Conservation (phyloP, 164 flowering plant genomes). For the Buxus sempervirens region DNA sequence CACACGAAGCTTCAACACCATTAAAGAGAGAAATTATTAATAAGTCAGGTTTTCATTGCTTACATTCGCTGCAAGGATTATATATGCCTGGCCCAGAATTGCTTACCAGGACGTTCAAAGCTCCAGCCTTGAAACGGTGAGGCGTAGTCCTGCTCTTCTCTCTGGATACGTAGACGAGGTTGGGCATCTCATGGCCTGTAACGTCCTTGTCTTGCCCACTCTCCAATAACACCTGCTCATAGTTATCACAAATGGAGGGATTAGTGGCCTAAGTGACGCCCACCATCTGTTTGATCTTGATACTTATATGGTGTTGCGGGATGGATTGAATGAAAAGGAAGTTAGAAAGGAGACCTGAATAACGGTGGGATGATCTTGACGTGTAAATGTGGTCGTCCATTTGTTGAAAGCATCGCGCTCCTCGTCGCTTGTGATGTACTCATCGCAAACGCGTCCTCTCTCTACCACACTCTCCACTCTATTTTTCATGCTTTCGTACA, state of each 20-base stretch:
- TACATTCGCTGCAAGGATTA: constrained; percentile 41
- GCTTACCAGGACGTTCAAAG: constrained; percentile 62
- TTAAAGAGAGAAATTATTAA: constrained; percentile 17
- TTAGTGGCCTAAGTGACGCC: no score
- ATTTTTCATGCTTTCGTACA: constrained; percentile 23
- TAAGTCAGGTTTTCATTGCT: background rate
- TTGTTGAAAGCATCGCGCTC: constrained; percentile 16
- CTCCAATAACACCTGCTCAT: constrained; percentile 52
- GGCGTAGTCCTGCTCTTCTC: constrained; percentile 36
- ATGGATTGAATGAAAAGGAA: background rate
- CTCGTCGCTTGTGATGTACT: constrained; percentile 4
- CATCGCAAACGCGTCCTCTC: constrained; percentile 14
- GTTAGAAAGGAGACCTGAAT: constrained; percentile 12
- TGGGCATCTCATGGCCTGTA: constrained; percentile 38
- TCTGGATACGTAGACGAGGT: constrained; percentile 56
- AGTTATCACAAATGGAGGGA: no score
- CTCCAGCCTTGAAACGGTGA: constrained; percentile 74
- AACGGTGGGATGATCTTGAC: constrained; percentile 22
- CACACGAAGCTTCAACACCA: constrained; percentile 53
- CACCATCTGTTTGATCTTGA: no score
- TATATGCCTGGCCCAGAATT: no score
- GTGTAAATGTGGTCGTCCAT: constrained; percentile 18
- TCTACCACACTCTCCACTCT: constrained; percentile 20
- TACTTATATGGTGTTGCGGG: no score
- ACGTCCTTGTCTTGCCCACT: constrained; percentile 31